Evolutionary conservation across 805 yeast genomes (phyloP), one percentile per base, ranked within the genome.

Genomic region (Candida palmyrensis): DNA sequence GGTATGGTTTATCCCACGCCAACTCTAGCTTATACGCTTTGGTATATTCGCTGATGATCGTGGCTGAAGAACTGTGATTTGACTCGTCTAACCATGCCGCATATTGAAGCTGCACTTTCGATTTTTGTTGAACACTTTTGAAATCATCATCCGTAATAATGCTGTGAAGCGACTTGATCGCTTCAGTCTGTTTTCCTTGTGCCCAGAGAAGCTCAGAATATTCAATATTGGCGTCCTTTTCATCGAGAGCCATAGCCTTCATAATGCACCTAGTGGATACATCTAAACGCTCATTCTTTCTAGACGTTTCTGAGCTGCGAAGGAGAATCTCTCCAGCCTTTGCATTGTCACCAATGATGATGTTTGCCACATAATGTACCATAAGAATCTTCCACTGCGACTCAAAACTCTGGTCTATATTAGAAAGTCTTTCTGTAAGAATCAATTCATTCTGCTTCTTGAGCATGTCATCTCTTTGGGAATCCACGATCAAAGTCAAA

Each of bases 71-170:
- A 20, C 88, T 81, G 49, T 85, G 89, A 32, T 87, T 89, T 0
- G 96, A 84, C 22, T 67, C 66, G 48, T 88, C 96, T 12, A 88
- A 62, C 97, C 97, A 92, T 41, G 79, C 76, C 0, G 96, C 85
- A 49, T 85, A 85, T 38, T 80, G 79, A 30, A 89, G 59, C 33
- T 84, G 82, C n/a, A 77, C 73, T 30, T 66, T 47, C 1, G 75
- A 67, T 7, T 41, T 47, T 13, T 50, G 45, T 9, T 44, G 37
- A 2, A 33, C 23, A 17, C 36, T 40, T 16, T 43, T 43, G 22
- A 45, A 46, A 1, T 51, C 28, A 21, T 44, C 41, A 6, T 50
- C 51, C 4, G 45, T 38, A 2, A 59, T 45, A 9, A 75, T 54
- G 11, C 69, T 66, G 6, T 70, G 69, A 23, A 85, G 60, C 6